Conservation (phyloP, 441 rosid species). For the Mallotus repandus region DNA sequence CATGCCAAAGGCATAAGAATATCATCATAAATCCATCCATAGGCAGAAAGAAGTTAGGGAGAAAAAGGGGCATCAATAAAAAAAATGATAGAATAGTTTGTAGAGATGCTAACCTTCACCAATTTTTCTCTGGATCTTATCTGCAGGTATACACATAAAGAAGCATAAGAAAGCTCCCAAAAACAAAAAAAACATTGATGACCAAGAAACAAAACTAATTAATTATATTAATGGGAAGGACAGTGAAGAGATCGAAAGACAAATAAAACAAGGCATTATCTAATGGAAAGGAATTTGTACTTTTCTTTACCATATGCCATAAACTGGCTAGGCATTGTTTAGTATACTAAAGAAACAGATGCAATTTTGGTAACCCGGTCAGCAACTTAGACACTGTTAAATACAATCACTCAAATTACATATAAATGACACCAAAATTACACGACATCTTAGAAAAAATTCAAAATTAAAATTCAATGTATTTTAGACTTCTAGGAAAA, state of each 20-base stretch:
- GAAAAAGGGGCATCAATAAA: not conserved
- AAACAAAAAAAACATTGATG: not conserved
- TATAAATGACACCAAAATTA: not conserved
- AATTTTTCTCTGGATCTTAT: conserved; percentile 59
- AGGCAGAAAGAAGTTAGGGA: not conserved
- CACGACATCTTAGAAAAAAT: not conserved
- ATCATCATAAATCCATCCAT: not conserved
- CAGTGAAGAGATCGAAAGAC: not conserved
- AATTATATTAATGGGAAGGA: not conserved
- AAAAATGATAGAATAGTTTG: not conserved
- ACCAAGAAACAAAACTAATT: conserved; percentile 9
- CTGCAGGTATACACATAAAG: conserved; percentile 37
- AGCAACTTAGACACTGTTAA: not conserved
- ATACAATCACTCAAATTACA: not conserved
- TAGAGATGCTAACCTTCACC: conserved; percentile 55
- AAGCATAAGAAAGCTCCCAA: conserved; percentile 21
- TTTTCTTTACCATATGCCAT: not conserved
- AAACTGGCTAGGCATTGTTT: not conserved
- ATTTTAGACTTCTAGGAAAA: not conserved
- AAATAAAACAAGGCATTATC: not conserved
- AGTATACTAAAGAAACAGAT: not conserved
- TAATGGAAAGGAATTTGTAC: not conserved
- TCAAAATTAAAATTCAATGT: not conserved
- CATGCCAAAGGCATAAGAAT: conserved; percentile 5
- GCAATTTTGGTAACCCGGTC: no score